phyloP scores from a whole-genome alignment of 306 rosid species.

The Sophora flavescens region DNA sequence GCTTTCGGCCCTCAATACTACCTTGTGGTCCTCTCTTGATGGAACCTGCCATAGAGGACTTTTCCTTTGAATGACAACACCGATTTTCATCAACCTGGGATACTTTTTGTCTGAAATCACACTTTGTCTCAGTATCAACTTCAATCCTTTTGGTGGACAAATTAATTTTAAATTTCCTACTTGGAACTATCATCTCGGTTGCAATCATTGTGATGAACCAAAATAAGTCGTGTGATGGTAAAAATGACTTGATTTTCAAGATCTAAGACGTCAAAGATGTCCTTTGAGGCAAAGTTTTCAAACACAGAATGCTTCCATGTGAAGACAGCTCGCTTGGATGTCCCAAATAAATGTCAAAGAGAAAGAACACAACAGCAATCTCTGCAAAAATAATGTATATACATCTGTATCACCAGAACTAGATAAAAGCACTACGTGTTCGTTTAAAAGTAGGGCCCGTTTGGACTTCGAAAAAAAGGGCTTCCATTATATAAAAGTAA shows the following conservation, averaged over 20 bases:
- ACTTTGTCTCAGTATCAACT: conserved; percentile 38
- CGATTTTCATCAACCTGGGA: conserved; percentile 26
- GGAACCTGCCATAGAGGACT: conserved; percentile 38
- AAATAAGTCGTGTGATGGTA: background rate
- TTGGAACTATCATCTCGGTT: conserved; percentile 52
- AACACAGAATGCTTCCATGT: background rate
- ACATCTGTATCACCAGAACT: background rate
- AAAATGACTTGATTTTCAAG: background rate
- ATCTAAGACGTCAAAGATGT: background rate
- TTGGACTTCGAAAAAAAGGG: too few species aligned
- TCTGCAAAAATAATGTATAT: background rate
- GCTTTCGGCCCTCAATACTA: conserved; percentile 47
- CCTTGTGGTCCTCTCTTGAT: conserved; percentile 51
- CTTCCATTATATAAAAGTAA: too few species aligned
- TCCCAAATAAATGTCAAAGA: background rate
- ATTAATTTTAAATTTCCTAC: conserved; percentile 59
- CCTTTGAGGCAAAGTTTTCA: background rate
- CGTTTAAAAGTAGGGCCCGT: conserved; percentile 34
- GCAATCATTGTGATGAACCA: conserved; percentile 54
- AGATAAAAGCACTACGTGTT: conserved; percentile 33
- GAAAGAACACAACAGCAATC: background rate
- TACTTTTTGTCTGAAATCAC: conserved; percentile 44
- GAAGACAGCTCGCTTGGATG: conserved; percentile 13
- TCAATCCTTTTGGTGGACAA: conserved; percentile 57
- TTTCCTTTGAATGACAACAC: conserved; percentile 30